These are phyloP conservation scores for Blastocystis sp. DNA, from an alignment of 352 stramenopile species.

Conservation along the genomic window DNA sequence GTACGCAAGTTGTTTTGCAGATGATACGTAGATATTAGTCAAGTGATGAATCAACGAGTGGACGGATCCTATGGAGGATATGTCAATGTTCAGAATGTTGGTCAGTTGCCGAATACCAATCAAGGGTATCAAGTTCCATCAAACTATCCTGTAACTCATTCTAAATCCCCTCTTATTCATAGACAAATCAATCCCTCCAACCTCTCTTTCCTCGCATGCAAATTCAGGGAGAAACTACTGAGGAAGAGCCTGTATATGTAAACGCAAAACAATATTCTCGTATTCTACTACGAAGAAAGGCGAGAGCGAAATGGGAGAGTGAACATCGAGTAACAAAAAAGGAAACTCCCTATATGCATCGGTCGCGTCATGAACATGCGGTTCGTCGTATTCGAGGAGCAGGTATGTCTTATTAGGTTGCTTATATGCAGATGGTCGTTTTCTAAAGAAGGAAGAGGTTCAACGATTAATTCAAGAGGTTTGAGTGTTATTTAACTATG, in stretches of 20 bases:
- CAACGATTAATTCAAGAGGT: constrained; percentile 64
- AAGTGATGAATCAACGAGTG: background rate
- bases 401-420: constrained; percentile 62
- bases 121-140: background rate
- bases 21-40: background rate
- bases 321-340: constrained; percentile 75
- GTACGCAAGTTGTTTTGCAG: background rate
- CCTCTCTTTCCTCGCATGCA: constrained; percentile 34
- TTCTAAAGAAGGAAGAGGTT: constrained; percentile 76
- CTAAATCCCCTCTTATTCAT: background rate
- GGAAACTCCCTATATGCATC: constrained; percentile 74
- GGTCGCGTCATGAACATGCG: constrained; percentile 77
- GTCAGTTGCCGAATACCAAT: background rate
- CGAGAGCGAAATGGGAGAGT: constrained; percentile 76
- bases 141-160: background rate
- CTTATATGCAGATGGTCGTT: constrained; percentile 68
- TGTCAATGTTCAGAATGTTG: background rate
- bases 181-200: constrained; percentile 3
- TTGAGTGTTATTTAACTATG: background rate
- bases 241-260: constrained; percentile 79
- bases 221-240: constrained; percentile 64
- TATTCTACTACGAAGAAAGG: constrained; percentile 78
- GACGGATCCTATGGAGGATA: constrained; percentile 23
- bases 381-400: constrained; percentile 76
- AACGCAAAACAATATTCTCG: constrained; percentile 82